Evolutionary conservation across 2,329 filamentous ascomycete species (phyloP).

Genomic region (Fusarium stilboides): DNA sequence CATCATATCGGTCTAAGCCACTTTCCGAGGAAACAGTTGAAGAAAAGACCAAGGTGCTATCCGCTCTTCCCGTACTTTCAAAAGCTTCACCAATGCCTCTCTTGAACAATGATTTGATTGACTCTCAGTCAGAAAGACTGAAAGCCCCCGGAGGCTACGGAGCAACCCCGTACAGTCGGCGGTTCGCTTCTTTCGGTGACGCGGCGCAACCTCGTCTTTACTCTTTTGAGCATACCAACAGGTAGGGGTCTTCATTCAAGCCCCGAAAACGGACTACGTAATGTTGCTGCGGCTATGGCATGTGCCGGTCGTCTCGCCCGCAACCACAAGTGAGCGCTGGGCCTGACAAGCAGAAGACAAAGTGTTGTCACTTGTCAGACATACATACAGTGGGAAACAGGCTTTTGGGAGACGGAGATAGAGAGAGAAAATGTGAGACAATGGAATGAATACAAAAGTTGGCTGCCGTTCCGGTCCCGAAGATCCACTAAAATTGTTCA

Average conservation of each 20-base stretch:
- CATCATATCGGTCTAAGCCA: conserved; percentile 18
- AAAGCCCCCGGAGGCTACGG: conserved; percentile 27
- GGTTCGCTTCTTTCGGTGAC: conserved; percentile 38
- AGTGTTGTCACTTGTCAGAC: background rate
- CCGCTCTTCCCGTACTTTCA: conserved; percentile 13
- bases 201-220: conserved; percentile 31
- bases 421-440: background rate
- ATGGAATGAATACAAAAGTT: conserved; percentile 4
- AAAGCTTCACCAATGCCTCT: conserved; percentile 2
- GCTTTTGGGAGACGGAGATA: background rate
- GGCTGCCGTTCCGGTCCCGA: conserved; percentile 28
- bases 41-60: conserved; percentile 20
- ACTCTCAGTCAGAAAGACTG: background rate
- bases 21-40: conserved; percentile 7
- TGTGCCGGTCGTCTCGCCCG: conserved; percentile 15
- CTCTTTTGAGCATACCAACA: conserved; percentile 13
- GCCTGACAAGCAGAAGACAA: background rate
- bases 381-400: background rate
- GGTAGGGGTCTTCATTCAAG: conserved; percentile 26
- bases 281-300: conserved; percentile 20
- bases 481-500: conserved; percentile 10
- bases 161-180: conserved; percentile 26
- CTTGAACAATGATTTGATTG: background rate
- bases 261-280: conserved; percentile 35
- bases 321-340: background rate